Base-by-base conservation (phyloP, 2,329 filamentous ascomycete genomes). In the Fusarium torreyae region DNA sequence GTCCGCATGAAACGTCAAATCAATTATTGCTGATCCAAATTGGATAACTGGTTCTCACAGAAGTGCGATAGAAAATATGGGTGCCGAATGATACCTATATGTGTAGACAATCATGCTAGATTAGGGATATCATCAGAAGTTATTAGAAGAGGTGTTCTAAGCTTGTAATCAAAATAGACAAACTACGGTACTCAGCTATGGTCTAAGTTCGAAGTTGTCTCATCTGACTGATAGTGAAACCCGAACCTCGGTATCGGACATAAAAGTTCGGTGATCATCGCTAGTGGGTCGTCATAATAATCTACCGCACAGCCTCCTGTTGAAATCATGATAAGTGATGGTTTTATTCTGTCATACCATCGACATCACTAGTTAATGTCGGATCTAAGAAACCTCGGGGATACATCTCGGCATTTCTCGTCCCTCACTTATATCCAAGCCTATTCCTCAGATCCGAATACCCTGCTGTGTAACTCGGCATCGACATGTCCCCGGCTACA, bases 201-300 rank as follows among this genome's bases (percentile, higher is more conserved):
- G 14, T 33, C 31, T 24, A 24, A 24, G 22, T 24, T 33, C 8
- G 10, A 33, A 33, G 10, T 33, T 33, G 31, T 14, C 10, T 14
- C 31, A 33, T 24, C 8, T 11, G 10, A 9, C 8, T 11, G 10
- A 9, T 33, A 10, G 5, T 14, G 8, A 54, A 52, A 17, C 13
- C 64, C 60, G 57, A 60, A 55, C 49, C 61, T 67, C 61, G 63
- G 63, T 44, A 42, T 56, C 65, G 69, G 63, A 14, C 26, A 22
- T 66, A 50, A 43, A 38, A n/a, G 28, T 8, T 28, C 63, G 60
- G 66, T n/a, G 24, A 33, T 24, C 4, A 24, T 24, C 22, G 22
- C 7, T 5, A 24, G 22, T 24, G 7, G 22, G 22, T 7, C 7
- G 22, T 24, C 3, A 24, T 24, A 24, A 24, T 24, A 5, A 24